A percentile compares a stretch with the other conserved stretches of the same genome.
These are phyloP conservation scores for Leccinum fuscescens DNA, from an alignment of 1,284 basidiomycete genomes.

Conservation along the genomic window DNA sequence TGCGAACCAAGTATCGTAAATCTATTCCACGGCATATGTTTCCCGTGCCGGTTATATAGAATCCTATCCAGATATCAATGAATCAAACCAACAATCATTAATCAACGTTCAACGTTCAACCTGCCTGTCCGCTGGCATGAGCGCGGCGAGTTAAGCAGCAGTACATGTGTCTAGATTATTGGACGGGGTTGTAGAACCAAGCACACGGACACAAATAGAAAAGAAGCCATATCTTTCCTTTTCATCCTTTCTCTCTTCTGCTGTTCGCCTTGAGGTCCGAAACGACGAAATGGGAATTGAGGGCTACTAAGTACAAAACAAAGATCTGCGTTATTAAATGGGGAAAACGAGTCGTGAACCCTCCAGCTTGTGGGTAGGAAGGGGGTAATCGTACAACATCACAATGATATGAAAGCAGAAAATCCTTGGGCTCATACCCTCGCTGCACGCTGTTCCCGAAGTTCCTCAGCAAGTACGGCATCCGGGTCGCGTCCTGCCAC, in stretches of 20 bases:
- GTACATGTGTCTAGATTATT: background rate
- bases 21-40: background rate
- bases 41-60: background rate
- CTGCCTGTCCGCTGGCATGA: background rate
- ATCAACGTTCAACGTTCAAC: background rate
- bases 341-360: background rate
- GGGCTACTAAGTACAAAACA: background rate
- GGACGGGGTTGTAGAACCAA: background rate
- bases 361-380: background rate
- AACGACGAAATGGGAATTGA: background rate
- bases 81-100: background rate
- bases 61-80: background rate
- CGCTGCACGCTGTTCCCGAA: constrained; percentile 32
- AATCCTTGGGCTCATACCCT: background rate
- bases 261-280: background rate
- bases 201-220: background rate
- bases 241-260: background rate
- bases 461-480: constrained; percentile 54
- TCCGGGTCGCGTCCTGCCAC: constrained; percentile 76
- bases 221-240: background rate
- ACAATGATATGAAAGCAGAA: background rate
- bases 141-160: background rate
- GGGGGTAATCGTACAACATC: no score
- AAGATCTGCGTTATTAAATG: background rate
- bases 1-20: background rate